Base-by-base conservation (phyloP, 306 rosid species). In the Dalbergia cultrata region DNA sequence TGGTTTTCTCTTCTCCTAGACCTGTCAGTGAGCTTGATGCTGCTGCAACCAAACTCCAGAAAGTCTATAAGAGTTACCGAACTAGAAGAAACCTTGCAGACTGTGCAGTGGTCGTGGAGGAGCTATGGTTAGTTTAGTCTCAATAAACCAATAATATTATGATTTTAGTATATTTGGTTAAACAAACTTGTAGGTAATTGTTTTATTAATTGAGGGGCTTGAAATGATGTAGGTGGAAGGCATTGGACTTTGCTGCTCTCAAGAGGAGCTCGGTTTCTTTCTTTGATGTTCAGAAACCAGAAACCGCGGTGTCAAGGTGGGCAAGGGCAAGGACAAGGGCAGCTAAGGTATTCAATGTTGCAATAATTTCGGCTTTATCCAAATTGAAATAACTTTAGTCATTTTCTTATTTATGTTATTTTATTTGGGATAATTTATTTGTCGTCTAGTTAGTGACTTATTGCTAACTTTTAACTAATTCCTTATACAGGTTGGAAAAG, bases 31-130 rank as follows among this genome's bases (percentile, higher is more conserved):
- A 92, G 86, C 97, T 94, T 60, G 96, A 92, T 47, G 92, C 92
- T 35, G 98, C 97, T 12, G 98, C 98, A 61, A 87, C 89, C 18
- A 94, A 73, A 78, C 68, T 94, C 75, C 98, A 94, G 64, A 94
- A 94, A 65, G 92, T 89, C 12, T 94, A 94, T 60, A 94, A 94
- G 86, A 89, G 97, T 84, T 92, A 94, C 77, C 89, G 98, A 17
- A 94, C 98, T 0, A 49, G 98, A 74, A 91, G 98, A 74, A 94
- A 92, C 80, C 97, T 94, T 58, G 98, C 98, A 3, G 98, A 94
- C 77, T 94, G 98, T 85, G 98, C 97, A 0, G 98, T 94, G 33
- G 92, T 94, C 14, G 93, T 87, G 56, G 97, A 94, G 76, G 98
- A 94, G 76, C 85, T 94, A 50, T 94, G 97, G 97, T 91, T 19